Evolutionary conservation across 2,329 filamentous ascomycete genomes (phyloP).

Genomic region (Teratosphaeria nubilosa): DNA sequence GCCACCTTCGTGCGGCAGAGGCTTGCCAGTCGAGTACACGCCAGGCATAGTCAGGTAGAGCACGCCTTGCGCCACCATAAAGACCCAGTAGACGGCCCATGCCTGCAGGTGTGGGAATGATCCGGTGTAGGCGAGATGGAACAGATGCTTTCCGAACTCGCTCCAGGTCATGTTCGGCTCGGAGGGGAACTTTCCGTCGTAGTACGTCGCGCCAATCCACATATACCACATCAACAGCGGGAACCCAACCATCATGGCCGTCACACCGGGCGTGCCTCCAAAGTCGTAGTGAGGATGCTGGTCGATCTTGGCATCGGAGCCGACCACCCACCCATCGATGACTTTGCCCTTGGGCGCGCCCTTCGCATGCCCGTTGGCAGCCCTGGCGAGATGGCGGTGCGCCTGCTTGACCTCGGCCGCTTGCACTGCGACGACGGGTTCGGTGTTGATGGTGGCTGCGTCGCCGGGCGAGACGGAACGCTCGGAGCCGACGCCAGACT

Average conservation of each 20-base stretch:
- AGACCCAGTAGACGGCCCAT: constrained; percentile 91
- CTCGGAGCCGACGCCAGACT: constrained; percentile 26
- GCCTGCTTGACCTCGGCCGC: constrained; percentile 5
- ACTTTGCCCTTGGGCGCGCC: constrained; percentile 28
- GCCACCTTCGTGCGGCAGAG: constrained; percentile 68
- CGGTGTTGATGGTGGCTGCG: constrained; percentile 7
- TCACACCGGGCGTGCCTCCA: constrained; percentile 71
- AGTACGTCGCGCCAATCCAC: constrained; percentile 94
- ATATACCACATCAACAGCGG: constrained; percentile 98
- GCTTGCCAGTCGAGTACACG: constrained; percentile 78
- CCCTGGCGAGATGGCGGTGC: constrained; percentile 5
- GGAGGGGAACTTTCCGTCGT: constrained; percentile 69
- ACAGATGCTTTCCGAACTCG: constrained; percentile 65
- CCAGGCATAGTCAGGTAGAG: constrained; percentile 83
- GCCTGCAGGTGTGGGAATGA: constrained; percentile 75
- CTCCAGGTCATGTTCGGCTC: constrained; percentile 38
- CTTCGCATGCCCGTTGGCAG: constrained; percentile 22
- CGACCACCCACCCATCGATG: constrained; percentile 29
- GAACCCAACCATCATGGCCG: constrained; percentile 82
- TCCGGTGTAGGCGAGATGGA: constrained; percentile 64
- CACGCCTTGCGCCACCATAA: constrained; percentile 73
- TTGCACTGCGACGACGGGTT: constrained; percentile 6
- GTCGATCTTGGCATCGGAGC: constrained; percentile 32
- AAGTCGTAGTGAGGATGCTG: constrained; percentile 60
- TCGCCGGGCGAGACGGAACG: constrained; percentile 27